phyloP scores from a whole-genome alignment of 106 monocot species.

The Dendrobium officinale region DNA sequence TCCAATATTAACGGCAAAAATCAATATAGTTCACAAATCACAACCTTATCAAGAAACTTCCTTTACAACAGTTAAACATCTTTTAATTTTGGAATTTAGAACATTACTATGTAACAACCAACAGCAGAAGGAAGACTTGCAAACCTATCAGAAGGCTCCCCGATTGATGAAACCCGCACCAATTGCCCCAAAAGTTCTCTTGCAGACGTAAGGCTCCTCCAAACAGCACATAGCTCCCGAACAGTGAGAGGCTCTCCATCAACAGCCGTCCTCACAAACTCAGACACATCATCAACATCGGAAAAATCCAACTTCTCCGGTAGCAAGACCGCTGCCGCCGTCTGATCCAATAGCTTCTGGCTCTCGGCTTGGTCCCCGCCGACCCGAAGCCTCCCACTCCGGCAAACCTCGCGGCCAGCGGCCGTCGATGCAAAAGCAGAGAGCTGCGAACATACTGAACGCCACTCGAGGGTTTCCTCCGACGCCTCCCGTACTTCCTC shows the following conservation, averaged over 20 bases:
- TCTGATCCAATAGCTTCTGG: slow-evolving; percentile 62
- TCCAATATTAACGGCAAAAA: too few relatives aligned
- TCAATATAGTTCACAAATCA: too few relatives aligned
- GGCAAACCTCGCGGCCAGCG: slow-evolving; percentile 34
- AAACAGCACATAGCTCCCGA: slow-evolving; percentile 60
- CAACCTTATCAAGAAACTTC: too few relatives aligned
- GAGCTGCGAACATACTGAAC: slow-evolving; percentile 49
- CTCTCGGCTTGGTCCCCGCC: slow-evolving; percentile 49
- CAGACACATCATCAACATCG: slow-evolving; percentile 53
- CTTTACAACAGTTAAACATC: too few relatives aligned
- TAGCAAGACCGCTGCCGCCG: slow-evolving; percentile 40
- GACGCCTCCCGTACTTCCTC: slow-evolving; percentile 47
- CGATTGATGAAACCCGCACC: slow-evolving; percentile 12
- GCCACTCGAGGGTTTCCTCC: slow-evolving; percentile 63
- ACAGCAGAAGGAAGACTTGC: background rate
- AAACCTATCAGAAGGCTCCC: slow-evolving; percentile 28
- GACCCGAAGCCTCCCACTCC: slow-evolving; percentile 22
- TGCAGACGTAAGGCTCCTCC: slow-evolving; percentile 38
- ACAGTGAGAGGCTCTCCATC: slow-evolving; percentile 34
- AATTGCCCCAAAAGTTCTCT: slow-evolving; percentile 51
- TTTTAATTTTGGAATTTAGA: background rate
- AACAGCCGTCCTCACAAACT: slow-evolving; percentile 32
- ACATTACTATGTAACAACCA: background rate
- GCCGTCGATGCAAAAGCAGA: slow-evolving; percentile 53
- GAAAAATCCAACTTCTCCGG: slow-evolving; percentile 48